Conservation (phyloP, 2,329 filamentous ascomycete genomes). For the Fusarium agapanthi region DNA sequence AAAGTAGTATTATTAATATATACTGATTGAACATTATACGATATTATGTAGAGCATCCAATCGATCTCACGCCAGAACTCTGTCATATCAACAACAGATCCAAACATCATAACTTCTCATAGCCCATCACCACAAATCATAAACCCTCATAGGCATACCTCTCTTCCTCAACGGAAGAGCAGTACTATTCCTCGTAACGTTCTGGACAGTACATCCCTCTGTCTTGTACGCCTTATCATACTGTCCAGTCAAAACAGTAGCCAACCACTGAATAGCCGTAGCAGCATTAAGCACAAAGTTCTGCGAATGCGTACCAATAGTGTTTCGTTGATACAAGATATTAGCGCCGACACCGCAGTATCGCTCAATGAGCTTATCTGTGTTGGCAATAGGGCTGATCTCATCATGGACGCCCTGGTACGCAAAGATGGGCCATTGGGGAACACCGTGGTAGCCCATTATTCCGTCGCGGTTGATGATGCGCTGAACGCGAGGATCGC, state of each 20-base stretch:
- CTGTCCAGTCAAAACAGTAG: constrained; percentile 13
- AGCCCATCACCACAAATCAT: constrained; percentile 18
- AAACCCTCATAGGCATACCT: constrained; percentile 6
- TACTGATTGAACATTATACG: not conserved
- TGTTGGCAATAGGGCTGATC: constrained; percentile 28
- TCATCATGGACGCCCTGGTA: constrained; percentile 36
- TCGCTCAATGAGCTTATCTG: constrained; percentile 26
- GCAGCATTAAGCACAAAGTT: constrained; percentile 12
- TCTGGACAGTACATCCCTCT: constrained; percentile 34
- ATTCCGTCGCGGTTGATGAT: constrained; percentile 34
- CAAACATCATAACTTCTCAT: too few relatives aligned
- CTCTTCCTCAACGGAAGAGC: constrained; percentile 14
- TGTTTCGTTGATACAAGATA: constrained; percentile 37
- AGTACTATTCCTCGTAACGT: constrained; percentile 31
- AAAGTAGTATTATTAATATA: too few relatives aligned
- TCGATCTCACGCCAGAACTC: not conserved
- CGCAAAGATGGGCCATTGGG: constrained; percentile 33
- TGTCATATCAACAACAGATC: not conserved
- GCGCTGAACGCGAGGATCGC: constrained; percentile 1
- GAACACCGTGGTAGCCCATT: constrained; percentile 40
- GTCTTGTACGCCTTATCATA: constrained; percentile 17
- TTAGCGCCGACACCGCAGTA: constrained; percentile 35
- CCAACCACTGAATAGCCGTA: constrained; percentile 28
- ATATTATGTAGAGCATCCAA: not conserved
- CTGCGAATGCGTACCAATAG: constrained; percentile 19